These are phyloP conservation scores for Phlebopus sp. DNA, from an alignment of 1,284 basidiomycete genomes.

Conservation along the genomic window DNA sequence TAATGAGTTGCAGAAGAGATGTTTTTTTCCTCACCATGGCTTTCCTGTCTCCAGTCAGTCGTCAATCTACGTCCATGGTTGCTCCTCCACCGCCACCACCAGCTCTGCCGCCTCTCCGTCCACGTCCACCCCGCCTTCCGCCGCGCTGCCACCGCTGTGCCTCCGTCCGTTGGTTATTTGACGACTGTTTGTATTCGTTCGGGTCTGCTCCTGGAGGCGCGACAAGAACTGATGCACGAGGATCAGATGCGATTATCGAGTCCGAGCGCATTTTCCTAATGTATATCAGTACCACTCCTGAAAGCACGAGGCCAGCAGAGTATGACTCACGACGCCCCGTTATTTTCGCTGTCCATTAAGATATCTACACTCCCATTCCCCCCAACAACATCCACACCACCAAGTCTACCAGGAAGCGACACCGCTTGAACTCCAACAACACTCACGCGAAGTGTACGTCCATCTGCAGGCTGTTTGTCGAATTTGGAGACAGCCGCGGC, in stretches of 20 bases:
- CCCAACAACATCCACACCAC: slow-evolving; percentile 57
- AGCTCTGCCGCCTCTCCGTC: slow-evolving; percentile 37
- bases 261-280: slow-evolving; percentile 84
- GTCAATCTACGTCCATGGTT: slow-evolving; percentile 34
- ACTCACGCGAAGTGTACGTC: slow-evolving; percentile 64
- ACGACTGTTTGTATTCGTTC: slow-evolving; percentile 46
- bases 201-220: slow-evolving; percentile 68
- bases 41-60: not conserved
- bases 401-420: slow-evolving; percentile 33
- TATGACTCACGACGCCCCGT: slow-evolving; percentile 56
- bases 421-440: slow-evolving; percentile 53
- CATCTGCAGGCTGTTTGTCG: slow-evolving; percentile 79
- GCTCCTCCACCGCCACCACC: slow-evolving; percentile 37
- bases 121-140: slow-evolving; percentile 27
- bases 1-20: not conserved
- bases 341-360: slow-evolving; percentile 50
- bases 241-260: slow-evolving; percentile 63
- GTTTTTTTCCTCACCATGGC: slow-evolving; percentile 7
- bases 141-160: slow-evolving; percentile 32
- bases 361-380: slow-evolving; percentile 68
- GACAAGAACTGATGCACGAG: slow-evolving; percentile 65
- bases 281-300: not conserved
- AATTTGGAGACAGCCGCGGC: slow-evolving; percentile 70
- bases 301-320: not conserved
- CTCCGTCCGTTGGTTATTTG: slow-evolving; percentile 21